phyloP scores from a whole-genome alignment of 1,139 yeast genomes.

The Geotrichum aggregatum region DNA sequence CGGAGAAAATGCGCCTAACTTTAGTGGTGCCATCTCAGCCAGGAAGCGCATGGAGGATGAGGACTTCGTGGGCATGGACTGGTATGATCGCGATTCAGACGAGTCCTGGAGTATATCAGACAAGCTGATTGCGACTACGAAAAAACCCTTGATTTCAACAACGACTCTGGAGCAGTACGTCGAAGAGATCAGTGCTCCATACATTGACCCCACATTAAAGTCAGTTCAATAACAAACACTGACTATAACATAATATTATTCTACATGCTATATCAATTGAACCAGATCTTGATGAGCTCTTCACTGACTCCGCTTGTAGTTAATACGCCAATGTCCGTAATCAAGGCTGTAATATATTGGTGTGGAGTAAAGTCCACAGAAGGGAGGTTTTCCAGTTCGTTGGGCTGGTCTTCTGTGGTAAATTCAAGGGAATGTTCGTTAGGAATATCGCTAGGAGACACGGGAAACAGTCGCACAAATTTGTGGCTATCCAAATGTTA shows the following conservation, averaged over 20 bases:
- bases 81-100: constrained; percentile 46
- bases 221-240: constrained; percentile 6
- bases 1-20: constrained; percentile 54
- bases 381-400: constrained; percentile 42
- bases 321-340: constrained; percentile 92
- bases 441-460: constrained; percentile 89
- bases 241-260: not conserved
- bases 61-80: constrained; percentile 47
- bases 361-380: constrained; percentile 91
- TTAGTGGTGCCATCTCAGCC: constrained; percentile 77
- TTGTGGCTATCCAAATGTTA: constrained; percentile 54
- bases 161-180: constrained; percentile 32
- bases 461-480: constrained; percentile 91
- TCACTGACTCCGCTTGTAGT: constrained; percentile 98
- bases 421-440: constrained; percentile 45
- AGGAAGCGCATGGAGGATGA: constrained; percentile 77
- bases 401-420: constrained; percentile 29
- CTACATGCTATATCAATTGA: constrained; percentile 54
- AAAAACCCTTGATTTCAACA: constrained; percentile 26
- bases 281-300: constrained; percentile 97
- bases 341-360: constrained; percentile 88
- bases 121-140: constrained; percentile 30
- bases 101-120: constrained; percentile 39
- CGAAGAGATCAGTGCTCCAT: constrained; percentile 25
- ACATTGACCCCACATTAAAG: constrained; percentile 18